These are phyloP conservation scores for Mycena kentingensis DNA, from an alignment of 768 basidiomycete species.

Conservation along the genomic window DNA sequence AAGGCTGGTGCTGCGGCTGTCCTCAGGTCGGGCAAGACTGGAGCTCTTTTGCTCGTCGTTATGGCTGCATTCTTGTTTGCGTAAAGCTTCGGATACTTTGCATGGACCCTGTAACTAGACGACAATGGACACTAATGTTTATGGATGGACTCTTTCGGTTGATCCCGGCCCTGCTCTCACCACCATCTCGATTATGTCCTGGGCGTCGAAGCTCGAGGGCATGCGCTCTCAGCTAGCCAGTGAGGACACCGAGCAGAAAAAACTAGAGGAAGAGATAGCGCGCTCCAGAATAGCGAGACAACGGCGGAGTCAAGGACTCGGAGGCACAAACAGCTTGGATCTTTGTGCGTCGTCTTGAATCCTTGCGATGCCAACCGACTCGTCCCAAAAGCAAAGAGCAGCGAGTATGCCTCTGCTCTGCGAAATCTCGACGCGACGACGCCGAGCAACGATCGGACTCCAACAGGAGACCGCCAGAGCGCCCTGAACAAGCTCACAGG, in stretches of 20 bases:
- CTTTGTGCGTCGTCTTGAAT: conserved; percentile 43
- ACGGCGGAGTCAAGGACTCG: conserved; percentile 48
- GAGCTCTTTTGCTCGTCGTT: conserved; percentile 12
- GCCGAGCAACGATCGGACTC: conserved; percentile 12
- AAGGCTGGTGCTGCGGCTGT: no score
- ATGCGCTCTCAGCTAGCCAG: conserved; percentile 80
- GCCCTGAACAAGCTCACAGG: conserved; percentile 46
- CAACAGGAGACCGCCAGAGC: conserved; percentile 37
- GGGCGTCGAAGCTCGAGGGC: conserved; percentile 79
- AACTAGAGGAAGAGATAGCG: conserved; percentile 65
- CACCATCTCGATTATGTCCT: conserved; percentile 33
- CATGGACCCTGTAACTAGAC: not conserved
- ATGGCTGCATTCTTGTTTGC: conserved; percentile 16
- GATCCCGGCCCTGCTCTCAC: no score
- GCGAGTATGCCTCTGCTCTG: conserved; percentile 28
- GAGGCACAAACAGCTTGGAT: conserved; percentile 42
- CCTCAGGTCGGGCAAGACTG: no score
- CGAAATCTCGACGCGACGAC: conserved; percentile 24
- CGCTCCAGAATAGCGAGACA: conserved; percentile 53
- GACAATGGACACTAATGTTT: not conserved
- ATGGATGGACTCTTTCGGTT: not conserved
- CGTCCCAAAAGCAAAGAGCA: conserved; percentile 19
- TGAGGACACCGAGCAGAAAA: conserved; percentile 74
- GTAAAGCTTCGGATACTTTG: conserved; percentile 1
- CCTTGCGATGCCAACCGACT: conserved; percentile 2